These are phyloP conservation scores for Lachnellula cervina DNA, from an alignment of 2,329 filamentous ascomycete species.

Conservation along the genomic window DNA sequence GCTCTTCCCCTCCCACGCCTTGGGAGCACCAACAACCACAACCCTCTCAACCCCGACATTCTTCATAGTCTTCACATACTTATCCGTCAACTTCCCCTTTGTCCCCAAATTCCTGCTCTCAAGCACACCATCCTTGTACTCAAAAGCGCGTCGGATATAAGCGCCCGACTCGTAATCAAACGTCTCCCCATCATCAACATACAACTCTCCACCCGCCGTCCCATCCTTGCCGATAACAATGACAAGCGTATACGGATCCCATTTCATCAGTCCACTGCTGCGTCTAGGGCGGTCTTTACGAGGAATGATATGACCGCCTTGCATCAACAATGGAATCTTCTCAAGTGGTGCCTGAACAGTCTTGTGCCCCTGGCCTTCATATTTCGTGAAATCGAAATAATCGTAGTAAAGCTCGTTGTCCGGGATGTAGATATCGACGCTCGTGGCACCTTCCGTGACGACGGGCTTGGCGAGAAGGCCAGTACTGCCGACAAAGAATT, in stretches of 20 bases:
- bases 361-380: constrained; percentile 64
- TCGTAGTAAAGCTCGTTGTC: constrained; percentile 90
- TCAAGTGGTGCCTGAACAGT: constrained; percentile 75
- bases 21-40: constrained; percentile 74
- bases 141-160: constrained; percentile 81
- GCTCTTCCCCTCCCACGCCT: constrained; percentile 61
- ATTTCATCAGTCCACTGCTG: constrained; percentile 84
- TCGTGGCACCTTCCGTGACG: constrained; percentile 67
- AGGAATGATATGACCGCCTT: constrained; percentile 85
- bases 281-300: constrained; percentile 84
- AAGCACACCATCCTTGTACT: constrained; percentile 56
- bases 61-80: constrained; percentile 75
- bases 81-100: constrained; percentile 56
- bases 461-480: constrained; percentile 92
- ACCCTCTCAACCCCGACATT: constrained; percentile 78
- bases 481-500: constrained; percentile 84
- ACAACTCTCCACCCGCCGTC: constrained; percentile 75
- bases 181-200: constrained; percentile 89
- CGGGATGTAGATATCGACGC: constrained; percentile 77
- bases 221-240: constrained; percentile 64
- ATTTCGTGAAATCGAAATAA: constrained; percentile 81
- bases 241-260: constrained; percentile 91
- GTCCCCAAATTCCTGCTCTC: constrained; percentile 61
- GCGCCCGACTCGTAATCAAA: constrained; percentile 84
- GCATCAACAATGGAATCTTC: constrained; percentile 85